phyloP scores from a whole-genome alignment of 371 early-diverging fungal species.

The Saksenaea oblongispora region DNA sequence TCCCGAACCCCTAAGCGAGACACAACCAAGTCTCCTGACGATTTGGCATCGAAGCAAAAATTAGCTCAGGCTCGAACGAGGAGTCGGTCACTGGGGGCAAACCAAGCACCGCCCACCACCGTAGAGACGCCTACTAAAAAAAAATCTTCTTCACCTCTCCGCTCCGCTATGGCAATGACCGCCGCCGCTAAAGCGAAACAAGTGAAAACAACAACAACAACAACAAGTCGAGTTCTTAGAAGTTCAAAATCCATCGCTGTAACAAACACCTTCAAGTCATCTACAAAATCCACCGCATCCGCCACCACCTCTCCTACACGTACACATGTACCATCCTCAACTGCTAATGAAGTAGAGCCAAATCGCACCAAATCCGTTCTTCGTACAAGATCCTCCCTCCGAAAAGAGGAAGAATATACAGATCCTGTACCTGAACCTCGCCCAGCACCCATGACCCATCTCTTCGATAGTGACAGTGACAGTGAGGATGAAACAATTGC shows the following conservation, averaged over 20 bases:
- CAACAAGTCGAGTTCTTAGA: background rate
- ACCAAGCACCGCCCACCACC: background rate
- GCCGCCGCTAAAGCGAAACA: background rate
- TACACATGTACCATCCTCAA: background rate
- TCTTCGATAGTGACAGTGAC: background rate
- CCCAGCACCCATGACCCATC: background rate
- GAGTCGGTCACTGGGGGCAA: background rate
- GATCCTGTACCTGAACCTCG: background rate
- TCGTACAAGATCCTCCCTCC: background rate
- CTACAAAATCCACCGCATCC: background rate
- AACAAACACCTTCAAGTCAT: background rate
- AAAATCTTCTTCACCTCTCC: background rate
- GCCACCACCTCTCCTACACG: background rate
- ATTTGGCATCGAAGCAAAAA: background rate
- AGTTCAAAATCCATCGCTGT: background rate
- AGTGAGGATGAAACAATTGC: background rate
- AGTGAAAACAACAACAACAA: background rate
- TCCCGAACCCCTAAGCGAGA: constrained; percentile 3
- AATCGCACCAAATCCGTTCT: background rate
- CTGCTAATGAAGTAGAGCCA: background rate
- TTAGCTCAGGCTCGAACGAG: background rate
- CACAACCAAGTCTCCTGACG: background rate
- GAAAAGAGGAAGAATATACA: background rate
- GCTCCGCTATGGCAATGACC: background rate
- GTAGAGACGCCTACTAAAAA: background rate